These are phyloP conservation scores for Hypoxylon sp. DNA, from an alignment of 2,329 filamentous ascomycete species.

Conservation along the genomic window DNA sequence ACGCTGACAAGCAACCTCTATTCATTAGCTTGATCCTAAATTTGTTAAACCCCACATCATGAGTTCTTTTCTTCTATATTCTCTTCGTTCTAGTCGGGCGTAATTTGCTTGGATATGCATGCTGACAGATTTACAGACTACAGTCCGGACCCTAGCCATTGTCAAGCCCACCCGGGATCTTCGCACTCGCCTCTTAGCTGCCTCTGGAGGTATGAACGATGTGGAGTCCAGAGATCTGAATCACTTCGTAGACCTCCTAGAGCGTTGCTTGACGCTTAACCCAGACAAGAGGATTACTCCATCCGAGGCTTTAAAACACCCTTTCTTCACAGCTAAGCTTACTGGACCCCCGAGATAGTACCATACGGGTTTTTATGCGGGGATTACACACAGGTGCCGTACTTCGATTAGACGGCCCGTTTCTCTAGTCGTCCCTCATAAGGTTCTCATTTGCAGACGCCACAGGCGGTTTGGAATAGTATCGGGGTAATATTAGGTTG, in stretches of 20 bases:
- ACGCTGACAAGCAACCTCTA: conserved; percentile 22
- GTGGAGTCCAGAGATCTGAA: conserved; percentile 83
- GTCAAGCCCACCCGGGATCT: conserved; percentile 86
- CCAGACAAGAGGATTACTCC: conserved; percentile 93
- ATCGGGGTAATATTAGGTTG: conserved; percentile 11
- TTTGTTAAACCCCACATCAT: conserved; percentile 21
- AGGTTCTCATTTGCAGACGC: background rate
- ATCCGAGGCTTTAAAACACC: conserved; percentile 87
- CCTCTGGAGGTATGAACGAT: conserved; percentile 80
- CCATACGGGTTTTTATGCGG: conserved; percentile 17
- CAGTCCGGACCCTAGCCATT: conserved; percentile 76
- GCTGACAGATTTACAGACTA: conserved; percentile 65
- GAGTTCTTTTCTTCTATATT: conserved; percentile 9
- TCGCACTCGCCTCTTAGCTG: conserved; percentile 82
- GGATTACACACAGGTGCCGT: conserved; percentile 8
- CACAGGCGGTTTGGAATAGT: conserved; percentile 10
- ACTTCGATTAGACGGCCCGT: background rate
- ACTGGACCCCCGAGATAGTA: conserved; percentile 46
- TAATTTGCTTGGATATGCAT: conserved; percentile 19
- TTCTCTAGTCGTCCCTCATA: background rate
- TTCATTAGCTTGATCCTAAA: conserved; percentile 25
- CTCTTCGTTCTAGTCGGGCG: conserved; percentile 10
- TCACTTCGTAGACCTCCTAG: conserved; percentile 88
- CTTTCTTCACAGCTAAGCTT: conserved; percentile 77
- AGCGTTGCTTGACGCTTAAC: conserved; percentile 89